Evolutionary conservation across 2,329 filamentous ascomycete genomes (phyloP).

Genomic region (Fusarium falciforme): DNA sequence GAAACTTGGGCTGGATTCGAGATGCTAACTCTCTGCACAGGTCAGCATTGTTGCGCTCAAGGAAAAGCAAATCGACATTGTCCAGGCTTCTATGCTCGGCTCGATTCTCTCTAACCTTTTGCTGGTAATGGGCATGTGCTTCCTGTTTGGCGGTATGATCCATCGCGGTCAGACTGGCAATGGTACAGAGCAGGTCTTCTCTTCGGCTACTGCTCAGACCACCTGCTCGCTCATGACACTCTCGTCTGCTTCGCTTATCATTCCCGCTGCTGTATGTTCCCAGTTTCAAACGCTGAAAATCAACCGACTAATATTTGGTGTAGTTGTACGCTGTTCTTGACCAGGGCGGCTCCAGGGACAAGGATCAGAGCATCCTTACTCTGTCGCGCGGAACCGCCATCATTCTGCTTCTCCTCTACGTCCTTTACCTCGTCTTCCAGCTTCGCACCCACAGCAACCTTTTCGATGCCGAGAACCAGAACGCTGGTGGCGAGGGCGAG

Average conservation of each 20-base stretch:
- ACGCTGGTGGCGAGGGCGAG: slow-evolving; percentile 58
- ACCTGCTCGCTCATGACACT: slow-evolving; percentile 81
- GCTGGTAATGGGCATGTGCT: slow-evolving; percentile 85
- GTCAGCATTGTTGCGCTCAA: slow-evolving; percentile 91
- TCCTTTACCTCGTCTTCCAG: slow-evolving; percentile 83
- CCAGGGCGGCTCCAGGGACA: slow-evolving; percentile 54
- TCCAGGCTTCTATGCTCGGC: slow-evolving; percentile 98
- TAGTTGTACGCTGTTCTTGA: slow-evolving; percentile 75
- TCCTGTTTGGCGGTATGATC: slow-evolving; percentile 78
- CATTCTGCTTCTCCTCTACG: slow-evolving; percentile 79
- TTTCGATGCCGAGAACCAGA: slow-evolving; percentile 68
- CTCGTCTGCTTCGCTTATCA: slow-evolving; percentile 80
- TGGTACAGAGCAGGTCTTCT: slow-evolving; percentile 77
- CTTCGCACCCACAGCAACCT: slow-evolving; percentile 78
- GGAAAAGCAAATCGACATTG: slow-evolving; percentile 89
- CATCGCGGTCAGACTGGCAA: slow-evolving; percentile 67
- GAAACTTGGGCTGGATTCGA: background rate
- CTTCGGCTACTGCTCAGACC: slow-evolving; percentile 81
- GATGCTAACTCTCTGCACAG: slow-evolving; percentile 56
- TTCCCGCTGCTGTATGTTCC: slow-evolving; percentile 73
- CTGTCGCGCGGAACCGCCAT: slow-evolving; percentile 82
- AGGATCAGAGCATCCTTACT: slow-evolving; percentile 70
- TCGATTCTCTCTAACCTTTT: slow-evolving; percentile 95
- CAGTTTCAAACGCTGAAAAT: background rate
- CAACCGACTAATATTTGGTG: slow-evolving; percentile 27